phyloP scores from a whole-genome alignment of 2,329 filamentous ascomycete species.

The Cryphonectria carpinicola region DNA sequence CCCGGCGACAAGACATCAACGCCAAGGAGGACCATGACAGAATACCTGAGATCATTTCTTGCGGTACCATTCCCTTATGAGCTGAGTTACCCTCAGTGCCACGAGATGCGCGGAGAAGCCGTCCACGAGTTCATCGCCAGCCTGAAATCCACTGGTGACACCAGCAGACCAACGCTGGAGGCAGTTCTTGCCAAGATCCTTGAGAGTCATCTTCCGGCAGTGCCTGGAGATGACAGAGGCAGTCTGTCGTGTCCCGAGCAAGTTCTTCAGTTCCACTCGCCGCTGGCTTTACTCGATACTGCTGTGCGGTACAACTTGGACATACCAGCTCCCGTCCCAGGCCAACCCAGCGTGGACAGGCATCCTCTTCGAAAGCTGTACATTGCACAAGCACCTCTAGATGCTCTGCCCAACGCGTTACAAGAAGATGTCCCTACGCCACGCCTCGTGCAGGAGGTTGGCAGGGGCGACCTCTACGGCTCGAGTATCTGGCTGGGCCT shows the following conservation, averaged over 20 bases:
- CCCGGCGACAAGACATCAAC: neutral
- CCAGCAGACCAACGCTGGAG: neutral
- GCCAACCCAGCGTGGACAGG: neutral
- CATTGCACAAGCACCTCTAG: constrained; percentile 79
- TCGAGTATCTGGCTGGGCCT: constrained; percentile 88
- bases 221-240: neutral
- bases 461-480: constrained; percentile 83
- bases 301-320: constrained; percentile 52
- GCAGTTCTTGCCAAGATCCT: constrained; percentile 9
- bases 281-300: constrained; percentile 67
- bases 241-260: constrained; percentile 18
- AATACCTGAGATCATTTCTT: constrained; percentile 17
- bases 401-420: constrained; percentile 66
- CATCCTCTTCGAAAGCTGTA: constrained; percentile 61
- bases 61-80: constrained; percentile 22
- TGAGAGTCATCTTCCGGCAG: constrained; percentile 5
- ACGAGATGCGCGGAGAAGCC: neutral
- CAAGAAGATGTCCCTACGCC: constrained; percentile 71
- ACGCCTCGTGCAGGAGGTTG: constrained; percentile 61
- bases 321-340: neutral
- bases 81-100: constrained; percentile 25
- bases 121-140: constrained; percentile 15
- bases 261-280: constrained; percentile 62
- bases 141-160: constrained; percentile 9
- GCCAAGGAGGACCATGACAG: constrained; percentile 5